phyloP scores from a whole-genome alignment of 176 grass and related monocot species.

The Oryza officinalis region DNA sequence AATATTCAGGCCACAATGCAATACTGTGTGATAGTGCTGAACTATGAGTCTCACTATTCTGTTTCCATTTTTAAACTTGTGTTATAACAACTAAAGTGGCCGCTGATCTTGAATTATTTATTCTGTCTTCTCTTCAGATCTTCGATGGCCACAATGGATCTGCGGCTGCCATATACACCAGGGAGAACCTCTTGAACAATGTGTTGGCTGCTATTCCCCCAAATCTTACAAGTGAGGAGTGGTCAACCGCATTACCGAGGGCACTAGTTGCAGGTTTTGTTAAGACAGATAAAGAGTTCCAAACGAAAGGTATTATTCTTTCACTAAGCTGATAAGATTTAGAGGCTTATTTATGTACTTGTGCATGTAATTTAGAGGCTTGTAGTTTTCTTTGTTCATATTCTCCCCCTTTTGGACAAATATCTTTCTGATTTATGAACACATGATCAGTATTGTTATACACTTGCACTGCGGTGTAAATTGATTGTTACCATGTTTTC shows the following conservation, averaged over 20 bases:
- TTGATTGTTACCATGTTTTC: constrained; percentile 49
- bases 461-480: constrained; percentile 10
- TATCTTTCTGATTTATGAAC: not conserved
- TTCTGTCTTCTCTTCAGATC: constrained; percentile 60
- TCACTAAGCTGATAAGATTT: constrained; percentile 7
- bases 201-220: constrained; percentile 76
- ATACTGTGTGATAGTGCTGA: constrained; percentile 27
- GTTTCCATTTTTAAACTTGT: constrained; percentile 11
- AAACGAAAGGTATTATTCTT: constrained; percentile 62
- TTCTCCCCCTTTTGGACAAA: not conserved
- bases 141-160: constrained; percentile 95
- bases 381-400: not conserved
- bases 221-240: constrained; percentile 86
- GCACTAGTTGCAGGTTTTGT: constrained; percentile 96
- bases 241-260: constrained; percentile 82
- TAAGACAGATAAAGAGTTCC: constrained; percentile 94
- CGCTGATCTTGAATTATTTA: constrained; percentile 40
- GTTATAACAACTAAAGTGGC: constrained; percentile 14
- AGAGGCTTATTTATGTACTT: not conserved
- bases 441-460: not conserved
- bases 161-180: constrained; percentile 87
- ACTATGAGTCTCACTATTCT: constrained; percentile 8
- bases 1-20: constrained; percentile 12
- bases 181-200: constrained; percentile 73
- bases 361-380: not conserved